phyloP scores from a whole-genome alignment of 768 basidiomycete species.

The Phlegmacium glaucopus region DNA sequence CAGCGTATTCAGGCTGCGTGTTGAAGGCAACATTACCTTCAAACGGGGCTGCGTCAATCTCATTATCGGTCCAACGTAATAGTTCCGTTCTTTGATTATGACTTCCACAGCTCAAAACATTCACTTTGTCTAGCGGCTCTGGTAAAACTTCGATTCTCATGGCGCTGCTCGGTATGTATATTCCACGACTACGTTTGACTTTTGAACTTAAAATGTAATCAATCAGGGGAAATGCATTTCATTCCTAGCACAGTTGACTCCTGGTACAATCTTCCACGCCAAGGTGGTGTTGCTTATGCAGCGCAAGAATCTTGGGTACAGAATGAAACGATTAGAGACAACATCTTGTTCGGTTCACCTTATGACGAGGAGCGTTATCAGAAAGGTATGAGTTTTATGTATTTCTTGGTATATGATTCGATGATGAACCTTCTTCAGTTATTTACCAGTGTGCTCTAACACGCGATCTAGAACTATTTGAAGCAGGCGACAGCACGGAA shows the following conservation, averaged over 20 bases:
- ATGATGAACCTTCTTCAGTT: slow-evolving; percentile 40
- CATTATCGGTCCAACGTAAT: slow-evolving; percentile 52
- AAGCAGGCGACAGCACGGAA: slow-evolving; percentile 67
- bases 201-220: not conserved
- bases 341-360: slow-evolving; percentile 76
- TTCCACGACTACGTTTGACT: too few relatives aligned
- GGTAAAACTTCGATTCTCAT: slow-evolving; percentile 67
- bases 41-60: slow-evolving; percentile 50
- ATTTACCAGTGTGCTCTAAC: slow-evolving; percentile 75
- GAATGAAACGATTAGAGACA: slow-evolving; percentile 78
- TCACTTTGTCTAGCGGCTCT: slow-evolving; percentile 29
- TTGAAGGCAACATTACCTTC: slow-evolving; percentile 56
- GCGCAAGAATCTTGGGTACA: slow-evolving; percentile 86
- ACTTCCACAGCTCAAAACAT: not conserved
- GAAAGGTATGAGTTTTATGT: slow-evolving; percentile 34
- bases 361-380: slow-evolving; percentile 78
- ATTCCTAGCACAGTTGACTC: slow-evolving; percentile 47
- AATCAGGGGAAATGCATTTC: slow-evolving; percentile 64
- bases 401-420: not conserved
- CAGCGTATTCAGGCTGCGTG: slow-evolving; percentile 46
- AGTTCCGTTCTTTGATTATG: not conserved
- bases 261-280: slow-evolving; percentile 68
- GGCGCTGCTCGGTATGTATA: slow-evolving; percentile 52
- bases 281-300: slow-evolving; percentile 70
- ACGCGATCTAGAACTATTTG: slow-evolving; percentile 64